Percentiles rank a stretch among this genome's conserved stretches.
These are phyloP conservation scores for cucumber (Cucumis sativus) DNA, from an alignment of 306 rosid species.

Conservation along the genomic window Cucumber_9930_V3 NC_026661.2:10961001-10961500, in stretches of 20 bases:
- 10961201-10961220: neutral
- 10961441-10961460: neutral
- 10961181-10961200: neutral
- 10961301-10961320: neutral
- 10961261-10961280: neutral
- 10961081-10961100: conserved; percentile 38
- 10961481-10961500: neutral
- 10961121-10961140: neutral
- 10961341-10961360: neutral
- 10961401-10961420: neutral
- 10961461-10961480: neutral
- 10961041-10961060: conserved; percentile 80
- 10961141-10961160: neutral
- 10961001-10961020: conserved; percentile 56
- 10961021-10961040: conserved; percentile 76
- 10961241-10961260: neutral
- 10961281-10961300: neutral
- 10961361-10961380: neutral
- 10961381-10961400: neutral
- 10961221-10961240: neutral
- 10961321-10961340: neutral
- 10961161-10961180: neutral
- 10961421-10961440: neutral
- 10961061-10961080: conserved; percentile 76
- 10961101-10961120: neutral